Evolutionary conservation across 2,329 filamentous ascomycete species (phyloP).

Genomic region (Aspergillus cejpii): DNA sequence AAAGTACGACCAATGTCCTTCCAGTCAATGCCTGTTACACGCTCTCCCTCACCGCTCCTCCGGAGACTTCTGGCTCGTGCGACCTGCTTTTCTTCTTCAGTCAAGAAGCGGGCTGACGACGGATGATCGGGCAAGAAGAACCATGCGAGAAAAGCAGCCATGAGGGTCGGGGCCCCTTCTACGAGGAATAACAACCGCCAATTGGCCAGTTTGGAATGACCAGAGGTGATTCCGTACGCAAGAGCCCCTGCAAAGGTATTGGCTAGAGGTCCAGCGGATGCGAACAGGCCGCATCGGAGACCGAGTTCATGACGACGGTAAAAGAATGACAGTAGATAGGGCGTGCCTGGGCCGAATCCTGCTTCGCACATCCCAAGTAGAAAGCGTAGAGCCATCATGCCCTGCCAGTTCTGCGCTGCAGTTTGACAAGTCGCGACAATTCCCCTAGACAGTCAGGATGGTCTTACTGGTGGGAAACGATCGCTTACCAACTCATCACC

Average conservation of each 20-base stretch:
- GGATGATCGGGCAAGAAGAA: slow-evolving; percentile 51
- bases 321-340: slow-evolving; percentile 52
- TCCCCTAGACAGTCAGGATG: slow-evolving; percentile 31
- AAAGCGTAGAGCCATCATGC: slow-evolving; percentile 46
- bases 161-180: slow-evolving; percentile 56
- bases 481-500: slow-evolving; percentile 38
- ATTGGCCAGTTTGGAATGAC: slow-evolving; percentile 50
- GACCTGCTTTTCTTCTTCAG: slow-evolving; percentile 52
- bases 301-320: slow-evolving; percentile 54
- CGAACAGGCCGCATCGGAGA: slow-evolving; percentile 51
- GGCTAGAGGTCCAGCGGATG: slow-evolving; percentile 58
- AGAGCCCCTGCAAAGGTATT: slow-evolving; percentile 70
- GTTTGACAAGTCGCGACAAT: slow-evolving; percentile 45
- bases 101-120: slow-evolving; percentile 50
- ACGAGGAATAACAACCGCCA: slow-evolving; percentile 63
- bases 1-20: slow-evolving; percentile 44
- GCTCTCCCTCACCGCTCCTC: slow-evolving; percentile 46
- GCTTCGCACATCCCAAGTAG: slow-evolving; percentile 45
- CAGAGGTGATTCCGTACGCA: slow-evolving; percentile 59
- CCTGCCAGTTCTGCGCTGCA: slow-evolving; percentile 40
- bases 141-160: slow-evolving; percentile 50
- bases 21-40: slow-evolving; percentile 40
- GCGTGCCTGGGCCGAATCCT: slow-evolving; percentile 42
- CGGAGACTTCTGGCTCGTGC: slow-evolving; percentile 49
- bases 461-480: slow-evolving; percentile 7